Base-by-base conservation (phyloP, 495 filamentous ascomycete genomes). In the Cercophora newfieldiana region DNA sequence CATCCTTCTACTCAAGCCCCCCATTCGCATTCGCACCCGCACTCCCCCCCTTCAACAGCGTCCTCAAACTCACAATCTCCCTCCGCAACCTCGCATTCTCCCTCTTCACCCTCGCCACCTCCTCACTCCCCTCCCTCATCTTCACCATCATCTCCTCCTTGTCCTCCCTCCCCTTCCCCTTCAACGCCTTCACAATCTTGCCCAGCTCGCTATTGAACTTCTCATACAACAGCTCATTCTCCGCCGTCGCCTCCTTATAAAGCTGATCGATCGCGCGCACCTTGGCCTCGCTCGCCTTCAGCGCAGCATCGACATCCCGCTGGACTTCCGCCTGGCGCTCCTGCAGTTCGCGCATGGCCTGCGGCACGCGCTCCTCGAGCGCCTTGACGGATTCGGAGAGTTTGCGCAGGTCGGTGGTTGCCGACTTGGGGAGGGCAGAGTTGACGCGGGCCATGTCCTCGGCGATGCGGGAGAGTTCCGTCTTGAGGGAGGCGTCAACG, bases 201-300 rank as follows among this genome's bases (percentile, higher is more conserved):
- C 85, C 90, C 54, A 99, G 78, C 74, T 99, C 95, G 25, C 87
- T 84, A 69, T 97, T 97, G 80, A 97, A 97, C 67, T 89, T 90
- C 68, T 94, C 91, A 74, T 97, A 97, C 47, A 97, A 82, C 56
- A 95, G 86, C 77, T 97, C 94, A 68, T 97, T 99, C 80, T 98
- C 95, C 0, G 91, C 91, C 71, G 88, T 94, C 19, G 89, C 86
- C 70, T 97, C 90, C 65, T 92, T 91, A 78, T 96, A 95, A 37
- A 97, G 77, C 75, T 95, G 91, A 73, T 97, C 94, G 33, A 97
- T 85, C 48, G 91, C 90, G 70, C 88, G 90, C 50, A 89, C 89
- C 62, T 95, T 94, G 55, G 81, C 83, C 72, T 97, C 92, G 63
- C 83, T 87, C 2, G 90, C 86, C 37, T 86, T 80, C 5, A 96